Evolutionary conservation across 2,329 filamentous ascomycete species (phyloP), one percentile per base, ranked within the genome.

Genomic region (Xenoacremonium recifei): DNA sequence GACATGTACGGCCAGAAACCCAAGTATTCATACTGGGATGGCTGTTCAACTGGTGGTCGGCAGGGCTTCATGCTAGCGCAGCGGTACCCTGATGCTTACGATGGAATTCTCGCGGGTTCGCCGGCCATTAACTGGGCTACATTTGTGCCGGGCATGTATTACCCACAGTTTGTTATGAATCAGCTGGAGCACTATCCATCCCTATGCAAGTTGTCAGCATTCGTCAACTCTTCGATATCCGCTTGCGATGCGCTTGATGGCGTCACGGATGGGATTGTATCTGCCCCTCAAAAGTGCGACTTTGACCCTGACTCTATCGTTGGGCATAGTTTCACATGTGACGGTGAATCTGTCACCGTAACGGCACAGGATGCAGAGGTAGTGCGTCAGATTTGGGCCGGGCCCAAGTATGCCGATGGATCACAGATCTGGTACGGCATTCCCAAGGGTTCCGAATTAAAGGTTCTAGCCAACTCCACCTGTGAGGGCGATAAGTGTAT

Each of bases 221-320:
- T 53, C 5, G 37, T 35, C 2, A 6, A 21, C 3, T 30, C 40
- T 10, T 45, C 50, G 1, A 35, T 37, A 1, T 20, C 18, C 2
- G 35, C 21, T 6, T 60, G 57, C 23, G 57, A 60, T 16, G 45
- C 35, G 3, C 30, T 50, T 3, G 56, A 60, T 33, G 53, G 56
- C 12, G 47, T 53, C 3, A 25, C 40, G 3, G 57, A 58, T 21
- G 55, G 56, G 0, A 40, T 57, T 19, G 51, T 60, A 23, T 41
- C 51, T 3, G 47, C 55, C 13, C 38, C 37, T n/a, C 44, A 51
- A 4, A 37, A 25, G 11, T 56, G 53, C 36, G 9, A 27, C 13
- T 50, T 56, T 19, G 40, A 56, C 9, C 49, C 53, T 2, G 35
- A 36, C n/a, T 33, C 29, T 12, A 30, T 46, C 4, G 46, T 53